Conservation (phyloP, 192 early-diverging fungal species). For the Geranomyces michiganensis region DNA sequence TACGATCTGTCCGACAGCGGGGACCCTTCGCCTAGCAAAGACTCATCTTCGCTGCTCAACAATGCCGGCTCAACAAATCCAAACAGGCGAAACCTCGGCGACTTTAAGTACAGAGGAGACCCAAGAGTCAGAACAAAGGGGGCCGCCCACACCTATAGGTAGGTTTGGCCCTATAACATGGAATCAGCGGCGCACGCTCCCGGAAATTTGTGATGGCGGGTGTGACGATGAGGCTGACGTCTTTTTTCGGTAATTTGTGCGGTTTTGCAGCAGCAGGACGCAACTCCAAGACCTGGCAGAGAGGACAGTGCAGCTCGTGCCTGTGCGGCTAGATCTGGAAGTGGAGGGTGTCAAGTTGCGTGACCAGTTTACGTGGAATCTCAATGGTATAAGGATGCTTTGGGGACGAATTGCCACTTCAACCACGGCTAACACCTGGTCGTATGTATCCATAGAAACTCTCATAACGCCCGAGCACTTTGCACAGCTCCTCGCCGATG, state of each 20-base stretch:
- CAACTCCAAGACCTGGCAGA: conserved; percentile 30
- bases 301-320: conserved; percentile 44
- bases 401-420: not conserved
- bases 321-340: conserved; percentile 56
- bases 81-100: conserved; percentile 24
- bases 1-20: no score
- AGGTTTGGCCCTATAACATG: not conserved
- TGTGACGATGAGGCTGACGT: conserved; percentile 1
- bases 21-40: no score
- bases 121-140: conserved; percentile 1
- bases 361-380: conserved; percentile 61
- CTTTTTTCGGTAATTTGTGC: not conserved
- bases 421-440: not conserved
- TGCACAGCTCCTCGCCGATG: conserved; percentile 41
- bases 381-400: conserved; percentile 52
- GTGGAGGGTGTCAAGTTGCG: conserved; percentile 55
- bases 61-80: not conserved
- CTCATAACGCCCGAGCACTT: conserved; percentile 50
- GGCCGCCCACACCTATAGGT: conserved; percentile 29
- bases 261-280: conserved; percentile 11
- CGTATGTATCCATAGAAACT: conserved; percentile 29
- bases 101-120: conserved; percentile 35
- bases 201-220: not conserved
- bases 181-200: not conserved
- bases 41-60: no score